These are phyloP conservation scores for Diospyros lotus DNA, from an alignment of 148 eudicot genomes.

Conservation along the genomic window DNA sequence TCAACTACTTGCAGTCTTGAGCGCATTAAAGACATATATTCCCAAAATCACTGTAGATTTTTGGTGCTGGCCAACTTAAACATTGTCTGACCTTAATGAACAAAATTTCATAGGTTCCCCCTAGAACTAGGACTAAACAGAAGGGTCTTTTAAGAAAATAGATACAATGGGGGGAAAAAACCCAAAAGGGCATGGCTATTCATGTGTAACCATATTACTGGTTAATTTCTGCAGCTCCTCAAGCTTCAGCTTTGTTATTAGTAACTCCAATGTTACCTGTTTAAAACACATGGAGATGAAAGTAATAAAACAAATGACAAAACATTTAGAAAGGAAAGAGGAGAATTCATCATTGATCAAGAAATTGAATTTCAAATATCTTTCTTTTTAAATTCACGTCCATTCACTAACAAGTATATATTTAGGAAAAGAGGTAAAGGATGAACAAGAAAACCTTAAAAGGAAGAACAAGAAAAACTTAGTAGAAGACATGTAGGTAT, in stretches of 20 bases:
- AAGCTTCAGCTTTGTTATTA: slow-evolving; percentile 38
- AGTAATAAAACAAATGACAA: not conserved
- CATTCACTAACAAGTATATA: not conserved
- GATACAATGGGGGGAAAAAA: not conserved
- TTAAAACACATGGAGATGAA: not conserved
- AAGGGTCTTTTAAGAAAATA: not conserved
- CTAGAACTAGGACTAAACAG: slow-evolving; percentile 1
- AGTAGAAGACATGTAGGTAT: too few relatives aligned
- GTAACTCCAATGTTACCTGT: slow-evolving; percentile 77
- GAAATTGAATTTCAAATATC: too few relatives aligned
- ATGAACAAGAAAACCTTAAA: too few relatives aligned
- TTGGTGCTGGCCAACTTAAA: not conserved
- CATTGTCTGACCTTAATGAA: slow-evolving; percentile 3
- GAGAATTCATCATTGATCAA: not conserved
- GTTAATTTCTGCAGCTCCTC: slow-evolving; percentile 48
- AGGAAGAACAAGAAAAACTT: too few relatives aligned
- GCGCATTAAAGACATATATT: not conserved
- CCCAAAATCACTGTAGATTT: not conserved
- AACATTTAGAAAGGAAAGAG: not conserved
- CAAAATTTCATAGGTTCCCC: slow-evolving; percentile 2
- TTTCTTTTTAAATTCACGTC: too few relatives aligned
- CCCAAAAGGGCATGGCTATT: slow-evolving; percentile 12
- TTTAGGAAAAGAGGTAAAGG: too few relatives aligned
- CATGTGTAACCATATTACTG: slow-evolving; percentile 42
- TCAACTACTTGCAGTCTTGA: not conserved